phyloP scores from a whole-genome alignment of 345 rosid species.

The Rhodamnia argentea region DNA sequence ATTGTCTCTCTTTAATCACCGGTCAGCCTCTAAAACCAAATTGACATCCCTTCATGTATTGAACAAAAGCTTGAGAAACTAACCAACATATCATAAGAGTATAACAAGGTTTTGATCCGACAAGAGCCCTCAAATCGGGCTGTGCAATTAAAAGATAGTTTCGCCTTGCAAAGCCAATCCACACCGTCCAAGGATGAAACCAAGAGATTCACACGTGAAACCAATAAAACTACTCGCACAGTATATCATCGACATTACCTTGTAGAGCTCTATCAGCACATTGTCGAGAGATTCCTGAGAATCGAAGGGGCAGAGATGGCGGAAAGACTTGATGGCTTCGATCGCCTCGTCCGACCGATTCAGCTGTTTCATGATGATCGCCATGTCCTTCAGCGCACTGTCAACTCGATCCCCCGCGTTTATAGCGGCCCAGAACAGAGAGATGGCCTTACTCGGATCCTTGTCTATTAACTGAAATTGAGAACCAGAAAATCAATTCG shows the following conservation, averaged over 20 bases:
- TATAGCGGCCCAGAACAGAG: conserved; percentile 84
- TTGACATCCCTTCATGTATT: not conserved
- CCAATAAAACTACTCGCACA: not conserved
- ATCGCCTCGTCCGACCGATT: conserved; percentile 78
- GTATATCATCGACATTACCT: conserved; percentile 24
- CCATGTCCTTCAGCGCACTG: conserved; percentile 37
- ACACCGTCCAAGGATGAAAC: not conserved
- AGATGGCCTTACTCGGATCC: conserved; percentile 70
- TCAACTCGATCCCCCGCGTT: conserved; percentile 27
- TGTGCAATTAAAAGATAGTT: too few species aligned
- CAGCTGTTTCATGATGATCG: conserved; percentile 81
- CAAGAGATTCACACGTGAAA: not conserved
- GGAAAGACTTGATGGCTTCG: conserved; percentile 80
- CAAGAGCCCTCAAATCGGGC: too few species aligned
- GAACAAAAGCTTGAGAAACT: too few species aligned
- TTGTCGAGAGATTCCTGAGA: conserved; percentile 90
- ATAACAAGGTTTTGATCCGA: too few species aligned
- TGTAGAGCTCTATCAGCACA: conserved; percentile 85
- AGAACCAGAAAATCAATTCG: not conserved
- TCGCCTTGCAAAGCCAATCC: not conserved
- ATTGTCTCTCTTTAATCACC: not conserved
- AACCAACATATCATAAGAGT: too few species aligned
- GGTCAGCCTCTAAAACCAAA: not conserved
- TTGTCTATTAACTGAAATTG: conserved; percentile 48
- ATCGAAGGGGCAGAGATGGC: conserved; percentile 62